Conservation (phyloP, 2,329 filamentous ascomycete species). For the Beauveria scarabaeidicola region DNA sequence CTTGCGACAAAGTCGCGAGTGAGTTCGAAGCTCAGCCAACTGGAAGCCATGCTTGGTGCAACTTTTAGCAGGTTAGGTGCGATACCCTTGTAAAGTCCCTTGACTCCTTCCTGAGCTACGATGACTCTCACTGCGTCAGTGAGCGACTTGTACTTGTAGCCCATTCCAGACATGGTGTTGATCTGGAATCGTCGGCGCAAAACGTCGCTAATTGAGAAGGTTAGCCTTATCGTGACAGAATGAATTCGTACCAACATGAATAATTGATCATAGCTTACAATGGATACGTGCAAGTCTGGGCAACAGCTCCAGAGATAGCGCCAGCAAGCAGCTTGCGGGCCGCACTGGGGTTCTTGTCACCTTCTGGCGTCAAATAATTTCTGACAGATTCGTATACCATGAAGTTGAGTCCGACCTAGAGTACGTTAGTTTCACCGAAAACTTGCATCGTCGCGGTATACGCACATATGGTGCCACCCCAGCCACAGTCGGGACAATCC, state of each 20-base stretch:
- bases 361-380: slow-evolving; percentile 75
- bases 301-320: slow-evolving; percentile 89
- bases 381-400: slow-evolving; percentile 94
- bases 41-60: slow-evolving; percentile 95
- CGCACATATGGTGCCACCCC: slow-evolving; percentile 88
- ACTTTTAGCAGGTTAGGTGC: slow-evolving; percentile 94
- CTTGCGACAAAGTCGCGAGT: slow-evolving; percentile 76
- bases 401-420: slow-evolving; percentile 89
- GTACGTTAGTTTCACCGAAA: slow-evolving; percentile 12
- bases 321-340: slow-evolving; percentile 79
- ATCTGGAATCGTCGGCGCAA: slow-evolving; percentile 92
- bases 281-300: slow-evolving; percentile 96
- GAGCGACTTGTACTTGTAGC: slow-evolving; percentile 87
- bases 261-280: slow-evolving; percentile 57
- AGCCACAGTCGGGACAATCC: slow-evolving; percentile 86
- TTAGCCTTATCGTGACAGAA: slow-evolving; percentile 13
- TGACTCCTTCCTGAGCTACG: slow-evolving; percentile 70
- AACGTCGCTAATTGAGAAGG: slow-evolving; percentile 58
- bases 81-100: slow-evolving; percentile 91
- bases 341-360: slow-evolving; percentile 72
- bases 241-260: background rate
- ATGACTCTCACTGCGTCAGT: slow-evolving; percentile 77
- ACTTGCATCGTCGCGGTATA: background rate
- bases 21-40: slow-evolving; percentile 95
- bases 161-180: slow-evolving; percentile 98